Evolutionary conservation across 805 yeast species (phyloP).

Genomic region (Suhomyces sp.): DNA sequence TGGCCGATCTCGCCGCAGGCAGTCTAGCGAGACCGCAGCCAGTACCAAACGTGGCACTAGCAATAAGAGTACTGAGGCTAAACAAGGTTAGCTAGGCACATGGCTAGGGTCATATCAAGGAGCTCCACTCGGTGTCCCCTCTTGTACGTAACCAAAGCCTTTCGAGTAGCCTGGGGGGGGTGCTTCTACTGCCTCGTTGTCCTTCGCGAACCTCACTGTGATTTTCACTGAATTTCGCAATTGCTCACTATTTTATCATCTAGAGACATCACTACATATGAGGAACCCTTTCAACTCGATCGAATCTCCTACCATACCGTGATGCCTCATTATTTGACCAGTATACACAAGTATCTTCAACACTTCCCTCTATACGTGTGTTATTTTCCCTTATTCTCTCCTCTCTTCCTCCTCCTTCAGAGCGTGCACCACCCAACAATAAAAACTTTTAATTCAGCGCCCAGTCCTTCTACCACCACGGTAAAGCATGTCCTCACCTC

Average conservation of each 20-base stretch:
- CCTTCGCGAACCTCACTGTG: background rate
- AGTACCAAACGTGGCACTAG: background rate
- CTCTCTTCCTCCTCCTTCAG: background rate
- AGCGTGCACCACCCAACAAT: conserved; percentile 3
- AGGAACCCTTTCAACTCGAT: background rate
- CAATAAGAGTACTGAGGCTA: too few species aligned
- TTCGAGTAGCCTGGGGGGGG: too few species aligned
- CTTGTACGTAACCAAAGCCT: too few species aligned
- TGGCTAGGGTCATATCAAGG: too few species aligned
- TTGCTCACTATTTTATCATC: background rate
- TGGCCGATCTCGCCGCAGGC: background rate
- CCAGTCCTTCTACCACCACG: background rate
- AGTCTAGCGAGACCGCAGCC: background rate
- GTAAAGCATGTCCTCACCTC: conserved; percentile 1
- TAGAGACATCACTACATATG: background rate
- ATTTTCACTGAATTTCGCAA: background rate
- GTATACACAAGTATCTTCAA: background rate
- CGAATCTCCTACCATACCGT: background rate
- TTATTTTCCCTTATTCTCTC: background rate
- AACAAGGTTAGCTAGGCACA: too few species aligned
- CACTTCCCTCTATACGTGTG: background rate
- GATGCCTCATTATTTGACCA: background rate
- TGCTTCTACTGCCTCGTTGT: too few species aligned
- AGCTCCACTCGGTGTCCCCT: too few species aligned
- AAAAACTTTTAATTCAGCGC: conserved; percentile 2